Evolutionary conservation across 441 rosid genomes (phyloP).

Genomic region (Iberis amara): DNA sequence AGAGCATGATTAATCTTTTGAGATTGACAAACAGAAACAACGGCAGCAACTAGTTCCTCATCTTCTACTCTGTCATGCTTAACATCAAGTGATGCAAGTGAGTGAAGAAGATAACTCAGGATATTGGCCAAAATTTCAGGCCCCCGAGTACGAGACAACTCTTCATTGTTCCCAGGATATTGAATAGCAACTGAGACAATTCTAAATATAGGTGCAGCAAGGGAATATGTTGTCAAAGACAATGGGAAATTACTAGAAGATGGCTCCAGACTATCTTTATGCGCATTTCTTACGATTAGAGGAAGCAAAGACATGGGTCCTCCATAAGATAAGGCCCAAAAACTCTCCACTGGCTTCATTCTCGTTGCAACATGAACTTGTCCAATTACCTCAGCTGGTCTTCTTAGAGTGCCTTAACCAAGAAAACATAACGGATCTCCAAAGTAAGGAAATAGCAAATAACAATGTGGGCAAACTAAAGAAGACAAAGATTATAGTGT

Average conservation of each 20-base stretch:
- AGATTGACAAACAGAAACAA: slow-evolving; percentile 75
- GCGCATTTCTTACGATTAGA: slow-evolving; percentile 53
- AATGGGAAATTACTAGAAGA: slow-evolving; percentile 42
- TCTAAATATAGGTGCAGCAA: slow-evolving; percentile 84
- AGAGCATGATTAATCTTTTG: slow-evolving; percentile 69
- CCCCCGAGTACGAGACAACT: slow-evolving; percentile 59
- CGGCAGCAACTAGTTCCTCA: slow-evolving; percentile 89
- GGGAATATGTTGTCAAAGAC: slow-evolving; percentile 51
- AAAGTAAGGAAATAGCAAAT: slow-evolving; percentile 7
- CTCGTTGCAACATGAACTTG: slow-evolving; percentile 86
- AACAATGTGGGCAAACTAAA: neutral
- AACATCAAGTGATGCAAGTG: slow-evolving; percentile 54
- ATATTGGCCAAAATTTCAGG: slow-evolving; percentile 80
- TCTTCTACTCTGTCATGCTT: slow-evolving; percentile 60
- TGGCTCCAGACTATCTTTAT: slow-evolving; percentile 64
- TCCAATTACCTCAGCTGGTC: slow-evolving; percentile 96
- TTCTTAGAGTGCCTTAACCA: slow-evolving; percentile 56
- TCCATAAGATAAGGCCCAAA: slow-evolving; percentile 91
- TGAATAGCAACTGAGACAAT: slow-evolving; percentile 68
- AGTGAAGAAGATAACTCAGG: slow-evolving; percentile 64
- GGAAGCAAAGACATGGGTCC: slow-evolving; percentile 95
- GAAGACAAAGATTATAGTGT: too few species aligned
- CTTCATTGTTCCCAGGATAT: slow-evolving; percentile 80
- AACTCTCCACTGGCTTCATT: slow-evolving; percentile 70
- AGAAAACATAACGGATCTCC: slow-evolving; percentile 16